Evolutionary conservation across 805 yeast genomes (phyloP).

Genomic region (Wickerhamiella allomyrinae): DNA sequence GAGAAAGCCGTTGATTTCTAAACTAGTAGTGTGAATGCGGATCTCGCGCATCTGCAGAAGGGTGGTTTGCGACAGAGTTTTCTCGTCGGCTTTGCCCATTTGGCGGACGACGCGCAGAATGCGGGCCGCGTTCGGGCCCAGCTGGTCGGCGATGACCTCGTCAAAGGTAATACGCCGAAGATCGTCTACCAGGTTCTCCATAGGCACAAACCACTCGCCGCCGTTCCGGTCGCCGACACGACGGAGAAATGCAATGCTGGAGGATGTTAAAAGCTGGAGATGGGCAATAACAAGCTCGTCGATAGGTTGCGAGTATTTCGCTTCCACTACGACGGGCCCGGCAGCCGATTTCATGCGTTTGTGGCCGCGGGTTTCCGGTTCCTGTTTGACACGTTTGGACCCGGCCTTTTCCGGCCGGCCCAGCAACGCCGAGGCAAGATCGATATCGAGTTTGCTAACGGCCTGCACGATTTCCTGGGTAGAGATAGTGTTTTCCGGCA

Average conservation of each 20-base stretch:
- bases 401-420: conserved; percentile 1
- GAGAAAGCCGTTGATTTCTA: conserved; percentile 55
- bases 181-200: conserved; percentile 18
- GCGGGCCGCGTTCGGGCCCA: conserved; percentile 44
- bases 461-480: conserved; percentile 10
- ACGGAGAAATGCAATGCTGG: conserved; percentile 38
- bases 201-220: conserved; percentile 31
- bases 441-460: conserved; percentile 4
- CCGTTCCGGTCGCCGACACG: conserved; percentile 40
- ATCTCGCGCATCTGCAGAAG: conserved; percentile 66
- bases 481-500: conserved; percentile 13
- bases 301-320: not conserved
- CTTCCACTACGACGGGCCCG: not conserved
- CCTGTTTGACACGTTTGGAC: conserved; percentile 10
- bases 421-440: conserved; percentile 10
- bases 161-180: conserved; percentile 24
- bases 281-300: conserved; percentile 41
- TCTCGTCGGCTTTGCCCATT: conserved; percentile 68
- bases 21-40: conserved; percentile 50
- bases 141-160: conserved; percentile 22
- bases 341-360: conserved; percentile 6
- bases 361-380: conserved; percentile 21
- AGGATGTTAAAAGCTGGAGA: conserved; percentile 46
- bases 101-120: conserved; percentile 63
- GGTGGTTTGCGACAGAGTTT: conserved; percentile 59